These are phyloP conservation scores for Aspergillus nomiae DNA, from an alignment of 2,329 filamentous ascomycete genomes.

Conservation along the genomic window DNA sequence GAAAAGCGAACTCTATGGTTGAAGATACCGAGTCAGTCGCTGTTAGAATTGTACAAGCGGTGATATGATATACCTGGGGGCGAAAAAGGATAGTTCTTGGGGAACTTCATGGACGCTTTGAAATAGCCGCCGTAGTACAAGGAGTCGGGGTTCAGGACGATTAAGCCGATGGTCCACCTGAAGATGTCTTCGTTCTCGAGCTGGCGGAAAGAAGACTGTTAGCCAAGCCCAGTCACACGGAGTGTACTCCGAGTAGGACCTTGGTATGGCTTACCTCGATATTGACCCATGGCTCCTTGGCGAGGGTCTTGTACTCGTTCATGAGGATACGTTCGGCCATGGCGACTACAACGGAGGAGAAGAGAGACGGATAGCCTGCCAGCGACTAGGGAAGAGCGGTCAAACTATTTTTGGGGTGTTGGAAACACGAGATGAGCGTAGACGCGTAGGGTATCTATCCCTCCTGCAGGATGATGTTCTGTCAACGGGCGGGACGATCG, in stretches of 20 bases:
- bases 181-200: slow-evolving; percentile 81
- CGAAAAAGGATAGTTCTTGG: slow-evolving; percentile 82
- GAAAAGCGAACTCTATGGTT: slow-evolving; percentile 73
- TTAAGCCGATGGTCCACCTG: slow-evolving; percentile 83
- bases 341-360: slow-evolving; percentile 7
- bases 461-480: background rate
- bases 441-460: background rate
- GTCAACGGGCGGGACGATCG: slow-evolving; percentile 2
- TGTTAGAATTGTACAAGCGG: background rate
- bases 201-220: slow-evolving; percentile 44
- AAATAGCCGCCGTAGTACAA: slow-evolving; percentile 93
- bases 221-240: background rate
- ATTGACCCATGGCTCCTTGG: slow-evolving; percentile 91
- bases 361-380: slow-evolving; percentile 4
- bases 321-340: slow-evolving; percentile 80
- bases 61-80: slow-evolving; percentile 63
- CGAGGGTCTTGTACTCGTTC: slow-evolving; percentile 79
- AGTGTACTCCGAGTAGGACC: background rate
- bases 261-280: slow-evolving; percentile 67
- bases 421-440: background rate
- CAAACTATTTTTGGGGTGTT: background rate
- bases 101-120: slow-evolving; percentile 85
- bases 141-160: slow-evolving; percentile 90
- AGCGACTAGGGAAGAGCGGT: background rate
- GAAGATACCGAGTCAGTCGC: background rate